Percentiles rank a stretch among this genome's conserved stretches.
Conservation (phyloP, 495 filamentous ascomycete genomes). For the Hyaloscypha hepaticicola region DNA sequence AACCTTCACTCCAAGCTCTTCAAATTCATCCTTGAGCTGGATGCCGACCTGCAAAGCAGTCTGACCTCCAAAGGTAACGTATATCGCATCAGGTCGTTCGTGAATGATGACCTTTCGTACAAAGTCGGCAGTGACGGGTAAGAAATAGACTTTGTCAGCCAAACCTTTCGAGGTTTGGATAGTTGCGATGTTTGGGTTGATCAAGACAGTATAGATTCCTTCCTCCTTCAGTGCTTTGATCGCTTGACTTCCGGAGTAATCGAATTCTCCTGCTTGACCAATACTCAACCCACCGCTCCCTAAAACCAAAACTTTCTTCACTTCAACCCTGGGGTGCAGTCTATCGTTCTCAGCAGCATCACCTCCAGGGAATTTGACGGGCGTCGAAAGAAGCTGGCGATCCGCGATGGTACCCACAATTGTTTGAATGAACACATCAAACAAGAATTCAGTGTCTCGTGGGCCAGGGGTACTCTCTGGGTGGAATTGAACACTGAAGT, state of each 20-base stretch:
- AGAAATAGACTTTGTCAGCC: slow-evolving; percentile 96
- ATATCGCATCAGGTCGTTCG: slow-evolving; percentile 91
- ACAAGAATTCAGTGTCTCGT: slow-evolving; percentile 93
- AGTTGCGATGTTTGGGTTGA: slow-evolving; percentile 98
- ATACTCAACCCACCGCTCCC: slow-evolving; percentile 94
- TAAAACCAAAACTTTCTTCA: slow-evolving; percentile 92
- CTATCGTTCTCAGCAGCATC: slow-evolving; percentile 71
- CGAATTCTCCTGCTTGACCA: slow-evolving; percentile 95
- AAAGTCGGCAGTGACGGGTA: slow-evolving; percentile 95
- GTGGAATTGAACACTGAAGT: slow-evolving; percentile 99
- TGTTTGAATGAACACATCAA: slow-evolving; percentile 91
- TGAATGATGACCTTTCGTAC: slow-evolving; percentile 94
- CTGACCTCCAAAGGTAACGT: slow-evolving; percentile 94
- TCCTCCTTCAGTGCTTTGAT: slow-evolving; percentile 97
- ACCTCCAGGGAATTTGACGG: slow-evolving; percentile 85
- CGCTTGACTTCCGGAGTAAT: slow-evolving; percentile 94
- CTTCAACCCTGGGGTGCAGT: slow-evolving; percentile 71
- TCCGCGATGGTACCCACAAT: slow-evolving; percentile 65
- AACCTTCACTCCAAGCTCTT: slow-evolving; percentile 84
- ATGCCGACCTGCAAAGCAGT: slow-evolving; percentile 95
- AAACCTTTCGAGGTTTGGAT: slow-evolving; percentile 98
- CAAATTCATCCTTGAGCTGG: slow-evolving; percentile 94
- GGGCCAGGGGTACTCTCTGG: slow-evolving; percentile 95
- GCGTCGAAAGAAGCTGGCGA: slow-evolving; percentile 58
- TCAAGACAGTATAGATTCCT: slow-evolving; percentile 87